Conservation (phyloP, 1,139 yeast species). For the Blastobotrys buckinghamii region DNA sequence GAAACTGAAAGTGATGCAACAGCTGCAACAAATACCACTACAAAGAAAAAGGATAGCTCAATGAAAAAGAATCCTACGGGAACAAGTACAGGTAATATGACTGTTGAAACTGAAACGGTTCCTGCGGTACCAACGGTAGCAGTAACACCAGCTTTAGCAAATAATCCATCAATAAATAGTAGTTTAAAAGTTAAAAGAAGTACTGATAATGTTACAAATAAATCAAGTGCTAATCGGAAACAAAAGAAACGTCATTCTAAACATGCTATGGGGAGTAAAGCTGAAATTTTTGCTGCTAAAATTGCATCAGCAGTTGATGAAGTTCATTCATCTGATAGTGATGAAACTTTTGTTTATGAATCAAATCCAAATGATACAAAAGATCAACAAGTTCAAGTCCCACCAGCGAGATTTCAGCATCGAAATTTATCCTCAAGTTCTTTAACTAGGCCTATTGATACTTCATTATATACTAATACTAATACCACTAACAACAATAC, state of each 20-base stretch:
- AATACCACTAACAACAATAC: not conserved
- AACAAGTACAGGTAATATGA: slow-evolving; percentile 25
- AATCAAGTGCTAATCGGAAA: slow-evolving; percentile 10
- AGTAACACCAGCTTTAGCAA: slow-evolving; percentile 24
- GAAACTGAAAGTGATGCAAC: not conserved
- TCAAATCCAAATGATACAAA: slow-evolving; percentile 34
- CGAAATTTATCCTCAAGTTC: slow-evolving; percentile 26
- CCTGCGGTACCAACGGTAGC: slow-evolving; percentile 34
- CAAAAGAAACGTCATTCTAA: slow-evolving; percentile 23
- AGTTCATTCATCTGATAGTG: slow-evolving; percentile 69
- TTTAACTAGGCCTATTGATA: slow-evolving; percentile 8
- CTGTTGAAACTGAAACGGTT: slow-evolving; percentile 41
- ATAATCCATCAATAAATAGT: slow-evolving; percentile 4
- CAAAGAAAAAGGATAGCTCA: not conserved
- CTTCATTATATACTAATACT: not conserved
- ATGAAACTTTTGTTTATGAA: slow-evolving; percentile 92
- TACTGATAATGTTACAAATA: slow-evolving; percentile 29
- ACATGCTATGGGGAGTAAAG: slow-evolving; percentile 45
- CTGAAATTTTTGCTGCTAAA: slow-evolving; percentile 91
- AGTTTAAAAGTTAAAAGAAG: slow-evolving; percentile 25
- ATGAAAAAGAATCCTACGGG: not conserved
- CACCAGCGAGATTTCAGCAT: not conserved
- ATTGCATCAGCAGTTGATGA: slow-evolving; percentile 93
- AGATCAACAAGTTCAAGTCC: not conserved
- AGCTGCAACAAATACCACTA: not conserved